Conservation (phyloP, 352 stramenopile species). For the Thraustochytrium sp. region DNA sequence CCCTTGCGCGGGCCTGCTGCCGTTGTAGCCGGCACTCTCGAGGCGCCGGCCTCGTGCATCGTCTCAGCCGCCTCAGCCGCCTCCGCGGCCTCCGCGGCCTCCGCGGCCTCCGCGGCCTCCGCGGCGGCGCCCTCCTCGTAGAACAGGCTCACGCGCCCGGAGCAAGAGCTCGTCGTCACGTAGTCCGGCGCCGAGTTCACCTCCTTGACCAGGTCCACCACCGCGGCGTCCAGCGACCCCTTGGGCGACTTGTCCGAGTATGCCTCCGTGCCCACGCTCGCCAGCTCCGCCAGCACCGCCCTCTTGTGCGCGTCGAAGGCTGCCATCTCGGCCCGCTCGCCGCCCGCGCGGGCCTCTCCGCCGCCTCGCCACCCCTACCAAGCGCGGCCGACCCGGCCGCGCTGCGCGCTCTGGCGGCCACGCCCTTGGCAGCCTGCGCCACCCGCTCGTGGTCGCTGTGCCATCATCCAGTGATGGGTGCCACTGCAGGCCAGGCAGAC, state of each 20-base stretch:
- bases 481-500: no score
- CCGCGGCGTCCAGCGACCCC: slow-evolving; percentile 75
- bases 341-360: not conserved
- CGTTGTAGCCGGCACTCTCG: no score
- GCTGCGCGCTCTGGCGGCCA: no score
- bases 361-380: no score
- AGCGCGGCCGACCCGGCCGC: no score
- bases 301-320: not conserved
- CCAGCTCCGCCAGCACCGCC: not conserved
- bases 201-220: slow-evolving; percentile 72
- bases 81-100: not conserved
- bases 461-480: no score
- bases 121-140: slow-evolving; percentile 55
- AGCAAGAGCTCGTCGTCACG: slow-evolving; percentile 82
- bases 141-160: slow-evolving; percentile 77
- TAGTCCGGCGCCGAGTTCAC: slow-evolving; percentile 78
- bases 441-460: no score
- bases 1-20: slow-evolving; percentile 68
- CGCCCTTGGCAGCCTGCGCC: no score
- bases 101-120: not conserved
- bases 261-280: not conserved
- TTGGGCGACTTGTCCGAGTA: slow-evolving; percentile 69
- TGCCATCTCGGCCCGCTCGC: not conserved
- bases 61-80: not conserved
- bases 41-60: no score